Percentiles rank a stretch among this genome's conserved stretches.
These are phyloP conservation scores for Paecilomyces fulvus DNA, from an alignment of 2,329 filamentous ascomycete genomes.

Conservation along the genomic window DNA sequence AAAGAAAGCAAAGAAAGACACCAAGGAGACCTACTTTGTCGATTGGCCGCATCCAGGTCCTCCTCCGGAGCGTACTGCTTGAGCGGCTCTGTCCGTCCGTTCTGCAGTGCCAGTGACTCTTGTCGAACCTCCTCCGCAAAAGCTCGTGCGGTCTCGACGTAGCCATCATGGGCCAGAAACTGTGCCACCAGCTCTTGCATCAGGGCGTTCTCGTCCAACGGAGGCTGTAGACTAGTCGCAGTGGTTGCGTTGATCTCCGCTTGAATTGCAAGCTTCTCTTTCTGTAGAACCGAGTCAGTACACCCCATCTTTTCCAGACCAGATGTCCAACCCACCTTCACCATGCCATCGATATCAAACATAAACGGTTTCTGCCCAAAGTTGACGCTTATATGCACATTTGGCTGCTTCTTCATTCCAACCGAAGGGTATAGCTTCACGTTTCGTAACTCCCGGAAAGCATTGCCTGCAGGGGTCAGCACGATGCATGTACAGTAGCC, in stretches of 20 bases:
- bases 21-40: constrained; percentile 60
- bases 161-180: constrained; percentile 90
- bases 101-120: constrained; percentile 62
- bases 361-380: constrained; percentile 68
- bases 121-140: constrained; percentile 74
- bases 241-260: constrained; percentile 52
- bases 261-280: constrained; percentile 52
- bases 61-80: constrained; percentile 62
- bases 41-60: constrained; percentile 75
- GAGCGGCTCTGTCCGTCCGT: constrained; percentile 45
- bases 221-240: constrained; percentile 53
- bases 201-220: constrained; percentile 64
- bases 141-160: constrained; percentile 82
- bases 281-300: constrained; percentile 32
- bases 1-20: background rate
- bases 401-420: constrained; percentile 56
- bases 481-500: no score
- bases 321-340: constrained; percentile 49
- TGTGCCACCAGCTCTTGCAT: constrained; percentile 78
- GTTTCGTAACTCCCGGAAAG: constrained; percentile 38
- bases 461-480: constrained; percentile 44
- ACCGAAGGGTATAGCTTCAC: constrained; percentile 47
- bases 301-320: constrained; percentile 2
- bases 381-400: constrained; percentile 51
- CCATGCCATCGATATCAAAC: constrained; percentile 83